These are phyloP conservation scores for Keqinozyma sinolaborantium DNA, from an alignment of 1,139 yeast species.

Conservation along the genomic window DNA sequence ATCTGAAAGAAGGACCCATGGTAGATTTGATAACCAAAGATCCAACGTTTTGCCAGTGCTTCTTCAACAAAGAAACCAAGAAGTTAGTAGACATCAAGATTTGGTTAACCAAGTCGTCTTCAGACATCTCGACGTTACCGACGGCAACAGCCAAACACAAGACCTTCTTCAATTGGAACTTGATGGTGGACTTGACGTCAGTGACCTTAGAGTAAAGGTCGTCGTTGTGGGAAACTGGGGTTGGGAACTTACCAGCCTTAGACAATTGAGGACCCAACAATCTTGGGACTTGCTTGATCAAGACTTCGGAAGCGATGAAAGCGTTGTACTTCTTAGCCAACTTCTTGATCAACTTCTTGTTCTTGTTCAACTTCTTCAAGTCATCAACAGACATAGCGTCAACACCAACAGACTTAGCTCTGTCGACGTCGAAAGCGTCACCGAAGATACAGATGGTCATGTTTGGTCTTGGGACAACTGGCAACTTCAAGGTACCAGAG, in stretches of 20 bases:
- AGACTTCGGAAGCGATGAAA: constrained; percentile 98
- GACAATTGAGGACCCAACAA: constrained; percentile 99
- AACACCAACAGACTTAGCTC: constrained; percentile 99
- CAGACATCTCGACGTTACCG: constrained; percentile 99
- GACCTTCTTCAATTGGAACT: constrained; percentile 99
- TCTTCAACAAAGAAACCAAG: constrained; percentile 98
- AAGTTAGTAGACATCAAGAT: constrained; percentile 99
- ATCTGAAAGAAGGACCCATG: constrained; percentile 99
- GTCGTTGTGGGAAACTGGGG: constrained; percentile 99
- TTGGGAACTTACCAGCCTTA: constrained; percentile 99
- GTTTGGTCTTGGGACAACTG: constrained; percentile 99
- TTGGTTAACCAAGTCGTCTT: constrained; percentile 94
- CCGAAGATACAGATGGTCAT: constrained; percentile 99
- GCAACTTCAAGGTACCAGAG: constrained; percentile 99
- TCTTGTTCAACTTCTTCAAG: constrained; percentile 99
- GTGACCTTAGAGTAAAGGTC: constrained; percentile 94
- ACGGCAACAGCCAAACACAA: constrained; percentile 90
- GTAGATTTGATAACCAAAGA: constrained; percentile 98
- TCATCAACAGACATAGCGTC: constrained; percentile 99
- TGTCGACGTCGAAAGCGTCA: constrained; percentile 99
- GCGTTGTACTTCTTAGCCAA: constrained; percentile 99
- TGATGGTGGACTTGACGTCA: constrained; percentile 99
- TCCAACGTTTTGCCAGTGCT: constrained; percentile 99
- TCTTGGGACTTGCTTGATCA: constrained; percentile 99
- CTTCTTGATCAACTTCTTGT: constrained; percentile 99